These are phyloP conservation scores for Graphiopsis chlorocephala DNA, from an alignment of 2,329 filamentous ascomycete species.

Conservation along the genomic window DNA sequence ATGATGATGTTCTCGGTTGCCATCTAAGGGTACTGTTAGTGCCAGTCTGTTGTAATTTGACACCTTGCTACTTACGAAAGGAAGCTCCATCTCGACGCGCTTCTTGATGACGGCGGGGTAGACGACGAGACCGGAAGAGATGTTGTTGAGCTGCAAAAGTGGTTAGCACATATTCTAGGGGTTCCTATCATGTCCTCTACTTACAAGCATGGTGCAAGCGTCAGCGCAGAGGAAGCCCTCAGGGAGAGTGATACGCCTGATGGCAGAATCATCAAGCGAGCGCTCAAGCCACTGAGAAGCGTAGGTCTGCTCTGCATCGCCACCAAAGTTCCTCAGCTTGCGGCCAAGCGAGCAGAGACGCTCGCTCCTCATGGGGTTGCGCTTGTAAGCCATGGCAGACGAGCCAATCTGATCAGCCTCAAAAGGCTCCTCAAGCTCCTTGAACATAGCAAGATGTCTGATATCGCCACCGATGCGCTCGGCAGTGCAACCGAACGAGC, in stretches of 20 bases:
- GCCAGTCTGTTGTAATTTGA: background rate
- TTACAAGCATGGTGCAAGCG: slow-evolving; percentile 58
- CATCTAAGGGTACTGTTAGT: slow-evolving; percentile 19
- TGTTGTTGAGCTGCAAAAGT: slow-evolving; percentile 55
- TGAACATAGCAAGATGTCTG: slow-evolving; percentile 68
- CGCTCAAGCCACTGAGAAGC: slow-evolving; percentile 74
- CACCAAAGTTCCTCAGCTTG: slow-evolving; percentile 48
- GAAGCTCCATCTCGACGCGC: slow-evolving; percentile 71
- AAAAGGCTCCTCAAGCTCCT: slow-evolving; percentile 84
- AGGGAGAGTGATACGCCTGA: slow-evolving; percentile 55
- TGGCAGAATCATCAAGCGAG: slow-evolving; percentile 73
- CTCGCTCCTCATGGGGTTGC: slow-evolving; percentile 59
- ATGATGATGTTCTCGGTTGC: slow-evolving; percentile 66
- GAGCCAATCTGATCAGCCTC: slow-evolving; percentile 75
- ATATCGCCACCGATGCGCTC: slow-evolving; percentile 74
- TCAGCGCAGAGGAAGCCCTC: slow-evolving; percentile 50
- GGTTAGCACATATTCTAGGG: slow-evolving; percentile 6
- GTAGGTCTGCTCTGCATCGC: slow-evolving; percentile 63
- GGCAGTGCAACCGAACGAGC: slow-evolving; percentile 74
- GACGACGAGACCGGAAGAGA: slow-evolving; percentile 70
- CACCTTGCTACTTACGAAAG: slow-evolving; percentile 60
- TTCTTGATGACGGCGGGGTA: slow-evolving; percentile 71
- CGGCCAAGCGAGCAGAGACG: slow-evolving; percentile 59
- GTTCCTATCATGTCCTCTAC: background rate
- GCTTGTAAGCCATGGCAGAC: slow-evolving; percentile 66